Evolutionary conservation across 2,329 filamentous ascomycete genomes (phyloP), one percentile per base, ranked within the genome.

Genomic region (Aspergillus sp.): DNA sequence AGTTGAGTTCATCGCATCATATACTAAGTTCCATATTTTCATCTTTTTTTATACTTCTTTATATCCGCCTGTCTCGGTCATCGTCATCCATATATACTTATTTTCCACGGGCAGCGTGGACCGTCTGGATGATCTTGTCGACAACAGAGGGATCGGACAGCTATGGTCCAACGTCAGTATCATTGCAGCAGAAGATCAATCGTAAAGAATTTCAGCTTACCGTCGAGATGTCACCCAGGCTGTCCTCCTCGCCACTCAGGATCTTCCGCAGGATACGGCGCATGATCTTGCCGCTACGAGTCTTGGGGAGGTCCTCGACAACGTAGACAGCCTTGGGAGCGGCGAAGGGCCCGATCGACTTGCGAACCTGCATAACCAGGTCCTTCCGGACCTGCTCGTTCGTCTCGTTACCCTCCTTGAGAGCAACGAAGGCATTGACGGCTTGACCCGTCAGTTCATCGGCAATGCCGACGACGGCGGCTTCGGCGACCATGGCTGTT

Each of bases 271-370:
- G 76, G 69, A 99, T 96, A 59, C 94, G 87, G 58, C 94, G 85
- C 94, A 99, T 99, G 69, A 99, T 99, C 88, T 99, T 99, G 61
- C 94, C 94, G 63, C 89, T 96, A 64, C 94, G 84, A 34, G 94
- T 99, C 86, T 99, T 97, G 66, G 94, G 94, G 60, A 99, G 83
- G 71, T 99, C 94, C 3, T 91, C 88, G 42, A 99, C 89, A 50
- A 96, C 84, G 71, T 86, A 94, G 58, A 99, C 87, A 17, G 88
- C 88, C 81, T 97, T 99, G 59, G 94, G 94, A 29, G 94, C 92
- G 3, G 94, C 94, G 70, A 99, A 99, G 3, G 94, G 94, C 11
- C 94, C 94, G 69, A 99, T 99, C 61, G 90, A 95, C 82, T 95
- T 96, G 69, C 94, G 88, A 60, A 97, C 94, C 75, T 97, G 94